Evolutionary conservation across 257 asterid genomes (phyloP), one percentile per base, ranked within the genome.

Genomic region (Plectranthus barbatus): DNA sequence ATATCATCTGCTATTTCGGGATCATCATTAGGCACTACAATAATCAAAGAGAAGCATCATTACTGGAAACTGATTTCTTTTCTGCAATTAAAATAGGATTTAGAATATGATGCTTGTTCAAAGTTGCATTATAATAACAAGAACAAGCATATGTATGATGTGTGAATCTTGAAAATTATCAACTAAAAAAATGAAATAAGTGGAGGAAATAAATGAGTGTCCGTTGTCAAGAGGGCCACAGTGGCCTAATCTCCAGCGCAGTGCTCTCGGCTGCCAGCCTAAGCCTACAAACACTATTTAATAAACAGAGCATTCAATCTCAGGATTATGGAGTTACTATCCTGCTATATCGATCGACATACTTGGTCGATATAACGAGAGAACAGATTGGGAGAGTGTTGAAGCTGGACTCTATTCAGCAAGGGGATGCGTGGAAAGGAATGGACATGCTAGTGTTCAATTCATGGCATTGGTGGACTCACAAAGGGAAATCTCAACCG

Each of bases 391-490:
- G 93, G 36, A 62, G 84, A 18, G 95, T 87, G 7, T 41, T 87
- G 84, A 81, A 79, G 34, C 61, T 87, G 74, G 63, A 73, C 54
- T 81, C 87, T 0, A 84, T 87, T 31, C 73, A 79, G 51, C 91
- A 81, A 75, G 95, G 95, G 50, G 71, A 78, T 55, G 83, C 85
- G 17, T 87, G 95, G 95, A 68, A 29, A 74, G 94, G 94, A 44
- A 87, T 83, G 95, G 95, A 87, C 65, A 72, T 85, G 86, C 81
- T 87, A 40, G 65, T 87, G 14, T 87, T 87, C 65, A 84, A 87
- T 59, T 50, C 94, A 4, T 87, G 93, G 91, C 95, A 87, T 82
- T 87, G 95, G 95, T 87, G 95, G 95, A 84, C 93, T 56, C 95
- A 87, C 76, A 83, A 74, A 49, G 95, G 95, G 40, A 68, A 50